Percentiles rank a stretch among this genome's conserved stretches.
These are phyloP conservation scores for Hirsutella minnesotensis DNA, from an alignment of 2,329 filamentous ascomycete genomes.

Conservation along the genomic window DNA sequence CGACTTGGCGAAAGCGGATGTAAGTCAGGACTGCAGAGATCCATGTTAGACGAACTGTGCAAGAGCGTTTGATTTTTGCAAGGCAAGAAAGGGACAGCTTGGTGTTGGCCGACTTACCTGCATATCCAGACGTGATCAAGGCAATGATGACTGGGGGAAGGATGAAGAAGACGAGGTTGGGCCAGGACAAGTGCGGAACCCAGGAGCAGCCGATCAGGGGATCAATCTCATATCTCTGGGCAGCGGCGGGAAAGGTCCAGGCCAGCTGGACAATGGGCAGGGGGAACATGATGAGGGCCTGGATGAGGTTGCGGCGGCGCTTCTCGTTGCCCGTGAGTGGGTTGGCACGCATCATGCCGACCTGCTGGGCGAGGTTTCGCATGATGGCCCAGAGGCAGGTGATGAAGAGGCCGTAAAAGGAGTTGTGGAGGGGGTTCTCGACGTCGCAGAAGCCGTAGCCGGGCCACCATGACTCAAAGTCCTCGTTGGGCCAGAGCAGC, in stretches of 20 bases:
- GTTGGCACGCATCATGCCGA: slow-evolving; percentile 30
- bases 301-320: slow-evolving; percentile 28
- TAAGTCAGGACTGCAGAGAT: slow-evolving; percentile 30
- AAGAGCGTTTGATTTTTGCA: too few species aligned
- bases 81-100: too few species aligned
- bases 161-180: slow-evolving; percentile 35
- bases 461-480: slow-evolving; percentile 37
- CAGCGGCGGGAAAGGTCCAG: slow-evolving; percentile 34
- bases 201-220: slow-evolving; percentile 38
- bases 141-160: slow-evolving; percentile 32
- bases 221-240: slow-evolving; percentile 35
- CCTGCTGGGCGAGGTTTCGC: slow-evolving; percentile 38
- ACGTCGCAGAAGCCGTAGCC: slow-evolving; percentile 44
- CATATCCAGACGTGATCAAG: slow-evolving; percentile 31
- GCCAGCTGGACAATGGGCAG: slow-evolving; percentile 36
- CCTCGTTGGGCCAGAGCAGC: slow-evolving; percentile 40
- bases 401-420: slow-evolving; percentile 31
- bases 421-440: slow-evolving; percentile 34
- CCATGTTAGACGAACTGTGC: too few species aligned
- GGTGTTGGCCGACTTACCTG: slow-evolving; percentile 25
- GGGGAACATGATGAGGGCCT: slow-evolving; percentile 43
- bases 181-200: slow-evolving; percentile 31
- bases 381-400: slow-evolving; percentile 43
- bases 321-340: slow-evolving; percentile 28
- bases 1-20: slow-evolving; percentile 33